Evolutionary conservation across 2,329 filamentous ascomycete species (phyloP).

Genomic region (Fusarium zealandicum): DNA sequence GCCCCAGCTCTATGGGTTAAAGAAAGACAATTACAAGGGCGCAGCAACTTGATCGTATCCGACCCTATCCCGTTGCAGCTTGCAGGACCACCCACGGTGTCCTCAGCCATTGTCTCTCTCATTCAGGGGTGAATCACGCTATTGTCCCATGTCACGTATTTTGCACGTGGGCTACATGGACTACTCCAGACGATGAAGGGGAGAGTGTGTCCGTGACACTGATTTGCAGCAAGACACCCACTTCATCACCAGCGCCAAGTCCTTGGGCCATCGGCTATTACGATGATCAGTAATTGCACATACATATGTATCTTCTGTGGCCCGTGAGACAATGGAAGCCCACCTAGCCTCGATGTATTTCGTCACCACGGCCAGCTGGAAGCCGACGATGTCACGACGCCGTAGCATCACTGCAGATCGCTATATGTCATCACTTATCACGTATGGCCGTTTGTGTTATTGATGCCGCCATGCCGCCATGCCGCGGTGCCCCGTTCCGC

Average conservation of each 20-base stretch:
- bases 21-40: neutral
- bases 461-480: constrained; percentile 1
- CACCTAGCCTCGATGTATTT: neutral
- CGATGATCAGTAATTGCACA: too few species aligned
- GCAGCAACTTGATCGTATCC: neutral
- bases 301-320: too few species aligned
- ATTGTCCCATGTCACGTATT: neutral
- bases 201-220: constrained; percentile 3
- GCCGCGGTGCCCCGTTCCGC: constrained; percentile 11
- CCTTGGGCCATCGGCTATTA: constrained; percentile 4
- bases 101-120: neutral
- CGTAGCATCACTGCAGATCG: constrained; percentile 15
- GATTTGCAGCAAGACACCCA: constrained; percentile 19
- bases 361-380: constrained; percentile 7
- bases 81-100: neutral
- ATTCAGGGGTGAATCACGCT: neutral
- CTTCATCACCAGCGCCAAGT: constrained; percentile 23
- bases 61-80: constrained; percentile 2
- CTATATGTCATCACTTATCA: constrained; percentile 5
- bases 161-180: neutral
- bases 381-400: neutral
- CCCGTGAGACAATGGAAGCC: too few species aligned
- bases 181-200: constrained; percentile 5
- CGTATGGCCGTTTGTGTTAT: neutral
- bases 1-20: constrained; percentile 1